Percentiles rank a stretch among this genome's conserved stretches.
phyloP scores from a whole-genome alignment of 169 alveolate genomes.

The Cryptosporidium xiaoi region DNA sequence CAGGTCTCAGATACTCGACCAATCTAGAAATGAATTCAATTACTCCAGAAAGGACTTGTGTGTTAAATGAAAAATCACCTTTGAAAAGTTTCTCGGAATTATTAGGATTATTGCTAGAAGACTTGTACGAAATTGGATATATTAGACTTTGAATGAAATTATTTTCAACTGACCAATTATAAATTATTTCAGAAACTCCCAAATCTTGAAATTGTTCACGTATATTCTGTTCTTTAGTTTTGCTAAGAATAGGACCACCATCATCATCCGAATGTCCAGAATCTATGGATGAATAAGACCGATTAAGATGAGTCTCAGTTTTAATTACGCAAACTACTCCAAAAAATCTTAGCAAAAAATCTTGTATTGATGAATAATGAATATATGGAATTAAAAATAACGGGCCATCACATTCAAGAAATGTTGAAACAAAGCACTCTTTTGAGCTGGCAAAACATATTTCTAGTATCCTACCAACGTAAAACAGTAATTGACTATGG shows the following conservation, averaged over 20 bases:
- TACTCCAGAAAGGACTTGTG: conserved; percentile 3
- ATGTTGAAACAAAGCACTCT: conserved; percentile 17
- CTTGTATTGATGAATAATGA: conserved; percentile 51
- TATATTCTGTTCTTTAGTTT: background rate
- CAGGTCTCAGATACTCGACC: conserved; percentile 46
- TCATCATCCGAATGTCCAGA: conserved; percentile 11
- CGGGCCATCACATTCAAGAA: conserved; percentile 33
- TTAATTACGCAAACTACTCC: conserved; percentile 11
- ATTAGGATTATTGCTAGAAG: background rate
- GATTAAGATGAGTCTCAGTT: background rate
- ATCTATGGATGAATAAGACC: background rate
- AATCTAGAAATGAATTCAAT: conserved; percentile 34
- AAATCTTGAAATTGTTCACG: background rate
- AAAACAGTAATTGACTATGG: conserved; percentile 6
- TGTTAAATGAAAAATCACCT: background rate
- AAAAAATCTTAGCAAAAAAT: conserved; percentile 33
- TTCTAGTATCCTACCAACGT: conserved; percentile 47
- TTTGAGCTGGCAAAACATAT: conserved; percentile 21
- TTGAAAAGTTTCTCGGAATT: background rate
- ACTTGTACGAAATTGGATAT: background rate
- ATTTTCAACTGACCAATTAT: conserved; percentile 28
- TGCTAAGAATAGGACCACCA: background rate
- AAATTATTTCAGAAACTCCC: conserved; percentile 7
- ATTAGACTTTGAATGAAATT: conserved; percentile 9
- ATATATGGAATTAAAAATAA: conserved; percentile 19